Evolutionary conservation across 1,139 yeast genomes (phyloP).

Genomic region (Geotrichum australiense): DNA sequence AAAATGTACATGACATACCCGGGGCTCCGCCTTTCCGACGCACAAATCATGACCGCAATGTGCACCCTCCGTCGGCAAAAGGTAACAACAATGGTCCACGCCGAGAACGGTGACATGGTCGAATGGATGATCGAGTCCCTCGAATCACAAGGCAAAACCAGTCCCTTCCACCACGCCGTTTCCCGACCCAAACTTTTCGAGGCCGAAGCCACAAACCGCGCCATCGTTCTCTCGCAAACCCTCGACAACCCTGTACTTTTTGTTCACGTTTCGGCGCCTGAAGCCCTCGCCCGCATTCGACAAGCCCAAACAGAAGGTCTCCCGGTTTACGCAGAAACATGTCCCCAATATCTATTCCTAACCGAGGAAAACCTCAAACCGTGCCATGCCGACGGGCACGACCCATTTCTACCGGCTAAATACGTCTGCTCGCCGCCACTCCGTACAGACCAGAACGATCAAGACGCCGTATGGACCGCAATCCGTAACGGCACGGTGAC

Average conservation of each 20-base stretch:
- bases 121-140: conserved; percentile 39
- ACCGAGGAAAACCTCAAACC: conserved; percentile 35
- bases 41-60: conserved; percentile 37
- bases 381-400: conserved; percentile 20
- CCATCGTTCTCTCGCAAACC: conserved; percentile 38
- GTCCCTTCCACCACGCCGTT: conserved; percentile 41
- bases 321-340: conserved; percentile 43
- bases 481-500: conserved; percentile 44
- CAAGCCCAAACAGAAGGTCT: conserved; percentile 38
- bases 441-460: conserved; percentile 36
- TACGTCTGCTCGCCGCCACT: conserved; percentile 46
- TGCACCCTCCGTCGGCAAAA: conserved; percentile 38
- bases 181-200: conserved; percentile 43
- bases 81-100: conserved; percentile 45
- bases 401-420: conserved; percentile 41
- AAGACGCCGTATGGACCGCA: conserved; percentile 42
- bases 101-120: conserved; percentile 44
- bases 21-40: conserved; percentile 38
- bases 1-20: conserved; percentile 45
- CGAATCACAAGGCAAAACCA: conserved; percentile 34
- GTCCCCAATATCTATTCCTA: conserved; percentile 43
- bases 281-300: conserved; percentile 39
- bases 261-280: conserved; percentile 44
- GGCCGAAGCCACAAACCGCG: conserved; percentile 46
- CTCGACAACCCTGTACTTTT: conserved; percentile 42